Evolutionary conservation across 352 stramenopile species (phyloP), one percentile per base, ranked within the genome.

Genomic region (Phytophthora syringae): DNA sequence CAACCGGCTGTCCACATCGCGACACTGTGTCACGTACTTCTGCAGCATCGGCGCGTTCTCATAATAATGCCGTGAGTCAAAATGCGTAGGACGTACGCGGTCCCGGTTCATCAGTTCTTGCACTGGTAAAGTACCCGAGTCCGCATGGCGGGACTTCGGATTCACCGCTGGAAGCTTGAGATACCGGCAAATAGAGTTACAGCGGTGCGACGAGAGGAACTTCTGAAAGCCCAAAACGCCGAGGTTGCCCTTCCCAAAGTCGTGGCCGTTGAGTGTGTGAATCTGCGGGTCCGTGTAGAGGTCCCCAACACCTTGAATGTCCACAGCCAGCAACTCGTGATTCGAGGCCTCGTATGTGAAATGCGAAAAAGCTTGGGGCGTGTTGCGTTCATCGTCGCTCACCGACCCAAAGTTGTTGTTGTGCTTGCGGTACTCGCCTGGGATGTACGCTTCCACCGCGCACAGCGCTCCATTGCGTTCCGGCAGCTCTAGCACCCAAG

Each of bases 281-380:
- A 96, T 92, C 69, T 92, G 96, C 22, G 96, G 96, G 67, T 99
- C 96, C n/a, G 96, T 99, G 77, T 98, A 99, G 24, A 98, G 72
- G 77, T 99, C 95, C 9, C 90, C 94, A 5, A 98, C 93, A 39
- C 96, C 96, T 67, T 99, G 96, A 66, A 99, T 97, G 59, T 99
- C 96, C 16, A 97, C 94, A 3, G 97, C 94, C 15, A 99, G 79
- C 36, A 97, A 70, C 51, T 91, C 85, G 56, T 97, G 94, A 67
- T 97, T 80, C 2, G 91, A 98, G 10, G 84, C 90, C 60, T 98
- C 96, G 59, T 98, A 99, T 42, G 91, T 98, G 62, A 97, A 97
- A 42, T 97, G 93, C 1, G 90, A 98, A 64, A 99, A 99, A 3
- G 96, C 91, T 50, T 95, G 87, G 16, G 87, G 87, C 1, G 87